These are phyloP conservation scores for Globisporangium heterothallicum DNA, from an alignment of 352 stramenopile genomes.

Conservation along the genomic window DNA sequence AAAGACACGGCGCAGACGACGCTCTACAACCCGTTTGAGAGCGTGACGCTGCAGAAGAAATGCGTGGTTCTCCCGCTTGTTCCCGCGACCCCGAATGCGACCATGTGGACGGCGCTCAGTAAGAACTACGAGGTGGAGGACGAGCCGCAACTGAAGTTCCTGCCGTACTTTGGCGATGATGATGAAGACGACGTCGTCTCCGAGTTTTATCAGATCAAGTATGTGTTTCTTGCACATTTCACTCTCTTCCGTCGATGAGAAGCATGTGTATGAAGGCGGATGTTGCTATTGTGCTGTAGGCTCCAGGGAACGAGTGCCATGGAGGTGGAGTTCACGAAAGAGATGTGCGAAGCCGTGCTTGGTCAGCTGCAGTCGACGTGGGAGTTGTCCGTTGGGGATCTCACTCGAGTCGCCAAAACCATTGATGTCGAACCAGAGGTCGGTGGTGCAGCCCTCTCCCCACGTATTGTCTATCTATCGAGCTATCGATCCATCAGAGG, in stretches of 20 bases:
- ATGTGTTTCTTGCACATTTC: slow-evolving; percentile 5
- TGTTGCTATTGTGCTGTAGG: slow-evolving; percentile 18
- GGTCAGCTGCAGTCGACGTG: slow-evolving; percentile 61
- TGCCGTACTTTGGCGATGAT: slow-evolving; percentile 76
- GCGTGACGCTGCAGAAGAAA: slow-evolving; percentile 22
- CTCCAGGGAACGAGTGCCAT: slow-evolving; percentile 54
- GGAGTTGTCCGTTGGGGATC: slow-evolving; percentile 51
- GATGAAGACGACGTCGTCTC: slow-evolving; percentile 81
- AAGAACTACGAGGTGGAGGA: slow-evolving; percentile 87
- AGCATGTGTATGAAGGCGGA: neutral
- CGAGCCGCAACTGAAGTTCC: slow-evolving; percentile 67
- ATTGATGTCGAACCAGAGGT: slow-evolving; percentile 60
- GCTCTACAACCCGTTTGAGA: slow-evolving; percentile 21
- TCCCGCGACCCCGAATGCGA: slow-evolving; percentile 40
- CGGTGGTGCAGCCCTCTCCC: neutral
- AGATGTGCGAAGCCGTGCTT: slow-evolving; percentile 64
- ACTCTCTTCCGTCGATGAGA: neutral
- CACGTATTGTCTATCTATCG: neutral
- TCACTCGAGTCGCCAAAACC: slow-evolving; percentile 53
- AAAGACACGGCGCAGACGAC: slow-evolving; percentile 20
- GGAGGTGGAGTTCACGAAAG: slow-evolving; percentile 73
- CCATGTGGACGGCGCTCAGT: slow-evolving; percentile 76
- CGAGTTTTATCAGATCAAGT: slow-evolving; percentile 84
- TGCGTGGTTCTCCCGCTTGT: slow-evolving; percentile 48
- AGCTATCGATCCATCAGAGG: no score